These are phyloP conservation scores for Hanseniaspora jakobsenii DNA, from an alignment of 805 yeast species.

Conservation along the genomic window DNA sequence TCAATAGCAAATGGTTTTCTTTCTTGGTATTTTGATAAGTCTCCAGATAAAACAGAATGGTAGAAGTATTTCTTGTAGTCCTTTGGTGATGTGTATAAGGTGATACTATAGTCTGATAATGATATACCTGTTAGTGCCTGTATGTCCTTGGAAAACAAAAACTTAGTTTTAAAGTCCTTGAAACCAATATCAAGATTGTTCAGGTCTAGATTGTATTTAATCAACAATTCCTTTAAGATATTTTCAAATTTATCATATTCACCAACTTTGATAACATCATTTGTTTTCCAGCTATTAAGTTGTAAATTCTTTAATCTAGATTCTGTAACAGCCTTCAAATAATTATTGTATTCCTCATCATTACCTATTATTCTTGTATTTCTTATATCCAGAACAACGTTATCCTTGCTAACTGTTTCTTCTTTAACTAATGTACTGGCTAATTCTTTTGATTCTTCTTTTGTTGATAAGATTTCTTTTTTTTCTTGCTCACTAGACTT, in stretches of 20 bases:
- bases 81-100: slow-evolving; percentile 25
- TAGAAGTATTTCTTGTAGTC: slow-evolving; percentile 24
- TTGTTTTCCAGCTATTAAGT: slow-evolving; percentile 1
- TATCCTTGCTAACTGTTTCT: background rate
- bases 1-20: slow-evolving; percentile 67
- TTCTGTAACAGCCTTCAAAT: background rate
- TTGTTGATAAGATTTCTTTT: background rate
- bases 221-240: slow-evolving; percentile 4
- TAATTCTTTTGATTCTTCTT: slow-evolving; percentile 2
- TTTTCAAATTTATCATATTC: slow-evolving; percentile 2
- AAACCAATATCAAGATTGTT: slow-evolving; percentile 19
- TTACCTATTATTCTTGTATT: slow-evolving; percentile 6
- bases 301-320: slow-evolving; percentile 5
- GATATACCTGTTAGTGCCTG: slow-evolving; percentile 31
- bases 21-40: slow-evolving; percentile 37
- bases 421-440: background rate
- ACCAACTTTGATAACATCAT: background rate
- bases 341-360: background rate
- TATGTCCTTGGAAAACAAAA: slow-evolving; percentile 27
- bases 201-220: slow-evolving; percentile 18
- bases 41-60: slow-evolving; percentile 26
- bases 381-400: slow-evolving; percentile 2
- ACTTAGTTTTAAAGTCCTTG: slow-evolving; percentile 27
- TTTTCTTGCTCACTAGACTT: background rate
- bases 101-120: slow-evolving; percentile 31